A percentile compares a stretch with the other conserved stretches of the same genome.
Conservation (phyloP, 2,329 filamentous ascomycete genomes). For the Pseudogymnoascus sp. region DNA sequence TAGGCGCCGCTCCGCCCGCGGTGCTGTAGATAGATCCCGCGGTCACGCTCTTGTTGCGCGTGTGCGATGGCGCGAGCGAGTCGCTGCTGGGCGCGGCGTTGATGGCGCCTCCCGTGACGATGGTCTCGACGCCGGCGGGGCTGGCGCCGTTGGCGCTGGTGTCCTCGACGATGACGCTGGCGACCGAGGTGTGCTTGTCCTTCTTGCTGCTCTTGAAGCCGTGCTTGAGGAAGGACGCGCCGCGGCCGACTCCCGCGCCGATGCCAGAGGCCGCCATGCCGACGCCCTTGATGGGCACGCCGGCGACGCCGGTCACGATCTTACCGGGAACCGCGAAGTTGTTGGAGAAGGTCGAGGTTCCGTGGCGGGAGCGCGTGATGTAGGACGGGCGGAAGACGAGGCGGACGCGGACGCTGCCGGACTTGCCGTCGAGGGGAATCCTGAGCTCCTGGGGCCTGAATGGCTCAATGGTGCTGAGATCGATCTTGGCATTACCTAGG, state of each 20-base stretch:
- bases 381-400: constrained; percentile 92
- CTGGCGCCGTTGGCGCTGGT: constrained; percentile 25
- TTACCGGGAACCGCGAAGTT: constrained; percentile 82
- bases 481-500: constrained; percentile 68
- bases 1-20: constrained; percentile 47
- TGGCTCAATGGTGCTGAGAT: constrained; percentile 72
- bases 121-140: not conserved
- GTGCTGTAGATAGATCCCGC: constrained; percentile 60
- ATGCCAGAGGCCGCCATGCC: constrained; percentile 52
- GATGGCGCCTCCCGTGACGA: not conserved
- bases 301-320: constrained; percentile 72
- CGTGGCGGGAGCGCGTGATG: constrained; percentile 75
- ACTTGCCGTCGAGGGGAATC: constrained; percentile 78
- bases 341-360: constrained; percentile 85
- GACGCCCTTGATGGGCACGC: constrained; percentile 88
- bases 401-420: constrained; percentile 70
- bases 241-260: constrained; percentile 75
- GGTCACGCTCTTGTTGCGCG: constrained; percentile 49
- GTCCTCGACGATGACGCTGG: constrained; percentile 37
- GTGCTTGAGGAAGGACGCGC: constrained; percentile 81
- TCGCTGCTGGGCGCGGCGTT: constrained; percentile 12
- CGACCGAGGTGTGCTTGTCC: constrained; percentile 35
- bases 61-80: constrained; percentile 16
- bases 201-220: constrained; percentile 65
- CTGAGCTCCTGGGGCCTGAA: constrained; percentile 71